Evolutionary conservation across 345 rosid species (phyloP), one percentile per base, ranked within the genome.

Genomic region (Microthlaspi erraticum): DNA sequence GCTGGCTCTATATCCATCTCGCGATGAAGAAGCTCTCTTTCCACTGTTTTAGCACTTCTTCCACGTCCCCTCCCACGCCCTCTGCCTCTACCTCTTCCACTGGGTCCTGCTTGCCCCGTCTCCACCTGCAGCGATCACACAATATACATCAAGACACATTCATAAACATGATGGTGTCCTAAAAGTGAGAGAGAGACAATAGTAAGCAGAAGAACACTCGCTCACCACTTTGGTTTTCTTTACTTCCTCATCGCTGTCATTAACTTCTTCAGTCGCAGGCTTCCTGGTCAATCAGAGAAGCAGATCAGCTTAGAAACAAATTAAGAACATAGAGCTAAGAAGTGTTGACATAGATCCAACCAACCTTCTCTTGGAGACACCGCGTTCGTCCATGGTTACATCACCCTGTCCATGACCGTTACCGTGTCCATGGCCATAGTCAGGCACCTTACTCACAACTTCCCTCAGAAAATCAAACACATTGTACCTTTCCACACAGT

Each of bases 1-100:
- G 88, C 61, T 65, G 77, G 65, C 2, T 89, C 96, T 18, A 77
- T 64, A 64, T 91, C 96, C 69, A 76, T 73, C 18, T 87, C 94
- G 1, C 79, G 88, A 76, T 83, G 88, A 39, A 78, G 43, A 57
- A 84, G 63, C 71, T 93, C 96, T 78, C 75, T 84, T 60, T 93
- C 98, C 1, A 44, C 56, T 70, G 79, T 78, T 69, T 86, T 79
- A 61, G 85, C 80, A 77, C 87, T 83, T 56, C 97, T 79, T 32
- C 97, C 97, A 10, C 96, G 96, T 50, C 98, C 98, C 59, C 97
- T 83, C 70, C 98, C 98, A 52, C 98, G 86, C 42, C 98, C 97
- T 34, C 97, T 84, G 52, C 98, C 98, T 75, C 97, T 85, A 39
- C 97, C 97, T 69, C 92, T 82, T 77, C 92, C 92, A 43, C 93